Conservation (phyloP, 2,329 filamentous ascomycete species). For the Anthostomella pinea region DNA sequence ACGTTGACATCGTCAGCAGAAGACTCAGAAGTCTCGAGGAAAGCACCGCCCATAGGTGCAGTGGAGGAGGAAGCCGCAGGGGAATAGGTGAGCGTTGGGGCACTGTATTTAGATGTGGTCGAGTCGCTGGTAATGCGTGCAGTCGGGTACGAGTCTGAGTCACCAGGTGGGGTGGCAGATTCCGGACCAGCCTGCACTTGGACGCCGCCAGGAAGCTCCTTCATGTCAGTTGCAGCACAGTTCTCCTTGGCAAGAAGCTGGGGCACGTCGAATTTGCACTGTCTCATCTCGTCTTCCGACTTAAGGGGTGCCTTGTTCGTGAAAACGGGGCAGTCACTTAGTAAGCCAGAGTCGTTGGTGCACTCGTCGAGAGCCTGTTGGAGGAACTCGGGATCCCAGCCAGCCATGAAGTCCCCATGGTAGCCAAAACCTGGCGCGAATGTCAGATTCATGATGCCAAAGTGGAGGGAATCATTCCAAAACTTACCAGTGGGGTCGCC, state of each 20-base stretch:
- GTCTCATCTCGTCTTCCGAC: slow-evolving; percentile 45
- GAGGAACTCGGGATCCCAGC: slow-evolving; percentile 69
- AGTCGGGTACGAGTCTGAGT: slow-evolving; percentile 4
- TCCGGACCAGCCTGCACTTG: slow-evolving; percentile 38
- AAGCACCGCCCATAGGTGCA: slow-evolving; percentile 30
- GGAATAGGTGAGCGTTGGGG: slow-evolving; percentile 27
- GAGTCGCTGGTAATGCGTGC: slow-evolving; percentile 20
- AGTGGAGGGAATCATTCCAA: background rate
- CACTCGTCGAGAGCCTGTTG: slow-evolving; percentile 72
- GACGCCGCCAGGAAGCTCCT: slow-evolving; percentile 64
- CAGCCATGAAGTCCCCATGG: slow-evolving; percentile 77
- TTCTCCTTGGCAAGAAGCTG: slow-evolving; percentile 56
- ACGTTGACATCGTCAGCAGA: slow-evolving; percentile 12
- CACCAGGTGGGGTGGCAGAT: slow-evolving; percentile 21
- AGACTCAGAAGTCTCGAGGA: slow-evolving; percentile 23
- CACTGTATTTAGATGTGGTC: slow-evolving; percentile 11
- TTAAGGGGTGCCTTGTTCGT: slow-evolving; percentile 50
- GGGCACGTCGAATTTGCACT: slow-evolving; percentile 65
- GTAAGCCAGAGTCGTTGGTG: slow-evolving; percentile 65
- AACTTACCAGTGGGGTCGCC: slow-evolving; percentile 69
- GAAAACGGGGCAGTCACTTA: slow-evolving; percentile 76
- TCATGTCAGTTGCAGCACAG: slow-evolving; percentile 31
- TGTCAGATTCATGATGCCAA: slow-evolving; percentile 11
- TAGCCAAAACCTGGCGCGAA: slow-evolving; percentile 62
- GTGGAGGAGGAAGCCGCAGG: slow-evolving; percentile 19